Conservation (phyloP, 1,284 basidiomycete species). For the Boletellus dicymbophilus region DNA sequence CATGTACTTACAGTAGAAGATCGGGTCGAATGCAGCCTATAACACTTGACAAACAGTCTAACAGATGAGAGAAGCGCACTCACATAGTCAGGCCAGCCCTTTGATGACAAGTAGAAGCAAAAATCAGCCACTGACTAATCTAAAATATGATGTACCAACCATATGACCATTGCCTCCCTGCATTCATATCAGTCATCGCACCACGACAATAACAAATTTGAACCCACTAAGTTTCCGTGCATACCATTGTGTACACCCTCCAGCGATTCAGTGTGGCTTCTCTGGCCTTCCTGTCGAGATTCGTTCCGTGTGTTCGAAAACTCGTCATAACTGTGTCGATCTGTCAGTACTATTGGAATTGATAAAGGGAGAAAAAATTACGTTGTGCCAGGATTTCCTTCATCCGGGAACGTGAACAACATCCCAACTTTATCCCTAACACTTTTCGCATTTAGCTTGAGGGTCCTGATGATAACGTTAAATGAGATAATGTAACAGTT, state of each 20-base stretch:
- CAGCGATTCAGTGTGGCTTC: background rate
- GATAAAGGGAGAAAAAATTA: background rate
- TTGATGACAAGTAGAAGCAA: too few relatives aligned
- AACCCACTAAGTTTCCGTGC: background rate
- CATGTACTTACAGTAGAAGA: background rate
- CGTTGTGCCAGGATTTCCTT: background rate
- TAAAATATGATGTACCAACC: background rate
- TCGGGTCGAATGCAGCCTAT: background rate
- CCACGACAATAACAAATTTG: too few relatives aligned
- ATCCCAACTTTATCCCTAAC: background rate
- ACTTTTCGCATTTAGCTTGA: background rate
- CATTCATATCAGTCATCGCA: too few relatives aligned
- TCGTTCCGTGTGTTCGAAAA: background rate
- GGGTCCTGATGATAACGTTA: background rate
- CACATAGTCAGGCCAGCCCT: background rate
- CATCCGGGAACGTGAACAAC: background rate
- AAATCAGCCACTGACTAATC: background rate
- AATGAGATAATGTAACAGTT: background rate
- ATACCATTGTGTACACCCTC: background rate
- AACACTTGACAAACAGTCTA: too few relatives aligned
- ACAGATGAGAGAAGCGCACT: too few relatives aligned
- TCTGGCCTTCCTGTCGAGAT: background rate
- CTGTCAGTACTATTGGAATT: background rate
- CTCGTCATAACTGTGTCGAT: background rate
- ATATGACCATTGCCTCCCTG: too few relatives aligned